Base-by-base conservation (phyloP, 2,329 filamentous ascomycete species). In the Aspergillus japonicus region DNA sequence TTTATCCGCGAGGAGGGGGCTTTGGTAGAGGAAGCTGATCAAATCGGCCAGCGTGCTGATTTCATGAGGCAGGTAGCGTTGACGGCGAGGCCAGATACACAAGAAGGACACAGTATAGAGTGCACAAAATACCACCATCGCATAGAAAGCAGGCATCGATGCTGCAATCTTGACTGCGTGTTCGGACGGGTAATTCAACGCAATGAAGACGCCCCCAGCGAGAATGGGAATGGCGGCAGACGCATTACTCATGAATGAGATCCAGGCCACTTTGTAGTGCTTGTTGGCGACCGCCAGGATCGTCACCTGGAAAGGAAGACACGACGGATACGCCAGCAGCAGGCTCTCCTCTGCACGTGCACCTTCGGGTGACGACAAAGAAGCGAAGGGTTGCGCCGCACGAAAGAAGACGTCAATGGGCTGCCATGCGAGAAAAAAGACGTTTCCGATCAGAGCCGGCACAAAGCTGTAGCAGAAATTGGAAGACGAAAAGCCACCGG, bases 401-500 rank as follows among this genome's bases (percentile, higher is more conserved):
- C 86, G 84, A 68, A 86, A 81, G 58, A 85, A 83, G 63, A 84
- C 80, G 69, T 88, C 86, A 63, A 88, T 79, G 7, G 84, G 82
- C 54, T 87, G 80, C 77, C 85, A 83, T 54, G 80, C 74, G 23
- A 88, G 82, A 69, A 87, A 85, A 48, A 87, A 77, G 33, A 87
- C 68, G 56, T 81, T 84, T 1, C 82, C 86, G 47, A 88, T 81
- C 3, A 87, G 59, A 0, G 82, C 77, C 0, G 86, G 86, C 21
- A 89, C 71, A 64, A 89, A 88, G 64, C 83, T 86, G 78, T 92
- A 97, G 54, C 96, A 78, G 77, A 97, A 97, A 75, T 96, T 92
- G 53, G 92, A 91, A 0, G 90, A 81, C 1, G 91, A 96, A 75
- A 96, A 97, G 19, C 89, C 90, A 26, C 80, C 80, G 0, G 76